Evolutionary conservation across 805 yeast species (phyloP).

Genomic region (Zygotorulaspora florentina): DNA sequence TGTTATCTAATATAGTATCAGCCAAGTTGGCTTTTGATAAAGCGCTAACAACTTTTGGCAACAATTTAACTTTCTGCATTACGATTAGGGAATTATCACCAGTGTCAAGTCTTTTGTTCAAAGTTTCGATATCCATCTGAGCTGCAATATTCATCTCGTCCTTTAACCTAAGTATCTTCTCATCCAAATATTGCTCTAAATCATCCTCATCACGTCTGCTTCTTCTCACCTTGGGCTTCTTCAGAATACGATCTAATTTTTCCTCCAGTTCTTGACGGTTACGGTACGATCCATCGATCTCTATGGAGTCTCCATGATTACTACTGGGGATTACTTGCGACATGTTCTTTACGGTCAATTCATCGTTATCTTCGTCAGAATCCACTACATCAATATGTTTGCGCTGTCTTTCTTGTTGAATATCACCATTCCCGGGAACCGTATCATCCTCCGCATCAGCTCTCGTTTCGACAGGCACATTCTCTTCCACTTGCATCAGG

Average conservation of each 20-base stretch:
- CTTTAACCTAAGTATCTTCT: slow-evolving; percentile 72
- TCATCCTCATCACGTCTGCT: slow-evolving; percentile 84
- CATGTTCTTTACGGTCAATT: slow-evolving; percentile 10
- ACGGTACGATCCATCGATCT: slow-evolving; percentile 35
- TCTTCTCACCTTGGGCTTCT: slow-evolving; percentile 57
- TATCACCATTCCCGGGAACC: slow-evolving; percentile 1
- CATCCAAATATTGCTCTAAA: slow-evolving; percentile 92
- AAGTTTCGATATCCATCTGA: slow-evolving; percentile 58
- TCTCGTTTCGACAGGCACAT: slow-evolving; percentile 2
- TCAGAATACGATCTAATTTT: slow-evolving; percentile 71
- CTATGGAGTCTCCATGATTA: slow-evolving; percentile 28
- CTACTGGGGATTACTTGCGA: slow-evolving; percentile 3
- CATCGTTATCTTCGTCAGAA: slow-evolving; percentile 23
- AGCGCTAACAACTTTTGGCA: slow-evolving; percentile 73
- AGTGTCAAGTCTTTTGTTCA: slow-evolving; percentile 41
- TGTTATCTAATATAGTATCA: slow-evolving; percentile 90
- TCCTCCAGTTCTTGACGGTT: slow-evolving; percentile 78
- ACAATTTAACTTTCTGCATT: slow-evolving; percentile 62
- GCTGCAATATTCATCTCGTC: slow-evolving; percentile 89
- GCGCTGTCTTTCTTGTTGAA: slow-evolving; percentile 25
- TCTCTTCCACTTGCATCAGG: slow-evolving; percentile 1
- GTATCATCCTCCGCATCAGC: not conserved
- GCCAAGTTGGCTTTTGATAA: slow-evolving; percentile 80
- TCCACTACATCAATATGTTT: slow-evolving; percentile 25
- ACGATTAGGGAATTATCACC: slow-evolving; percentile 41